Evolutionary conservation across 257 asterid species (phyloP).

Genomic region (Vinca minor): DNA sequence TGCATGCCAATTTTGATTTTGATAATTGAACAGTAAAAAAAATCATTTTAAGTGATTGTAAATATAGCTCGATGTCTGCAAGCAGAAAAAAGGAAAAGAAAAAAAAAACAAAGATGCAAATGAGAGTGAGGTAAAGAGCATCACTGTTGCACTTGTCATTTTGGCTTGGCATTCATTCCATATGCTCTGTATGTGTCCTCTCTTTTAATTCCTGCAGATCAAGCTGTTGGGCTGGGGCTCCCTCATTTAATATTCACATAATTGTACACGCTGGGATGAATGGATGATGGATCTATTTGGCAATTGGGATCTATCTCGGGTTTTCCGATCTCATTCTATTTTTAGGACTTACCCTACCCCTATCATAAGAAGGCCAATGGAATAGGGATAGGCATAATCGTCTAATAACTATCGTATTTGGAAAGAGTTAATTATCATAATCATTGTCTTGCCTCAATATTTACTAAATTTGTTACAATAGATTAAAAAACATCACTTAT

Average conservation of each 20-base stretch:
- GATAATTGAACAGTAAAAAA: background rate
- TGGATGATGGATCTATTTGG: background rate
- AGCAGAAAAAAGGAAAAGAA: too few relatives aligned
- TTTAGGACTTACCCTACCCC: background rate
- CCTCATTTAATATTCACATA: background rate
- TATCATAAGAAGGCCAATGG: background rate
- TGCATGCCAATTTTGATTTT: too few relatives aligned
- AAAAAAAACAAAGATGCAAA: too few relatives aligned
- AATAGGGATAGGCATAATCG: background rate
- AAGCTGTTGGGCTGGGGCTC: slow-evolving; percentile 4
- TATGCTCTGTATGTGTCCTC: slow-evolving; percentile 3
- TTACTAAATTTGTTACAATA: background rate
- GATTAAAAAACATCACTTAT: background rate
- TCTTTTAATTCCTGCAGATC: slow-evolving; percentile 8
- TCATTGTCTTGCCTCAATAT: background rate
- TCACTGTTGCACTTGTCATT: slow-evolving; percentile 2
- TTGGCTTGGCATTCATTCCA: slow-evolving; percentile 4
- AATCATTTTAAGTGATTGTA: background rate
- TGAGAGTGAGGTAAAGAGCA: background rate
- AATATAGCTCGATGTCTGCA: too few relatives aligned
- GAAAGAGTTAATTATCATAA: background rate
- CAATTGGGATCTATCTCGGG: background rate
- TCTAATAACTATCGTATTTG: background rate
- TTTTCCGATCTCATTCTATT: background rate
- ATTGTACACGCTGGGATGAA: background rate